A percentile compares a stretch with the other conserved stretches of the same genome.
Evolutionary conservation across 345 rosid genomes (phyloP).

Genomic region (Gossypium thurberi): DNA sequence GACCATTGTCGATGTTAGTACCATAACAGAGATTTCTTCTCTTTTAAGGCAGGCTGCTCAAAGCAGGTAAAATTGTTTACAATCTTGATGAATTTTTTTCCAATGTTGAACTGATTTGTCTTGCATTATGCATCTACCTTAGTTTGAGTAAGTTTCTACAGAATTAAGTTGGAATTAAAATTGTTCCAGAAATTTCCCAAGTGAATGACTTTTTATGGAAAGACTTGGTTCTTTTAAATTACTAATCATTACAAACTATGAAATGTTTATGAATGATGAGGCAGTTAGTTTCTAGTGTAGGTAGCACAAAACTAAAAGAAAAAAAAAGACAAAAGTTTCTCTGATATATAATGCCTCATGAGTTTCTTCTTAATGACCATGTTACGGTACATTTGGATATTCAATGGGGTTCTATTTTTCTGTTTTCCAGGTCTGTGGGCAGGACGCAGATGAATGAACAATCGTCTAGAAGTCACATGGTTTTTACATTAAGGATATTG

Average conservation of each 20-base stretch:
- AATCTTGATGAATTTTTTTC: not conserved
- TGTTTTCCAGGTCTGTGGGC: slow-evolving; percentile 64
- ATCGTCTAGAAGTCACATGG: slow-evolving; percentile 77
- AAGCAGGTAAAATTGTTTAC: slow-evolving; percentile 52
- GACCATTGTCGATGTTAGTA: slow-evolving; percentile 74
- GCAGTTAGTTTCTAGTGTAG: not conserved
- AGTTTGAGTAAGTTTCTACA: not conserved
- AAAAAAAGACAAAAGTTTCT: not conserved
- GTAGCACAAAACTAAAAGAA: not conserved
- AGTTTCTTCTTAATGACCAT: not conserved
- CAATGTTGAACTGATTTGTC: not conserved
- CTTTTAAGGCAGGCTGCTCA: slow-evolving; percentile 81
- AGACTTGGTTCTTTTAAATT: not conserved
- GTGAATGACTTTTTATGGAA: not conserved
- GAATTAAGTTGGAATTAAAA: not conserved
- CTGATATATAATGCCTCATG: not conserved
- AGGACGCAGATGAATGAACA: slow-evolving; percentile 87
- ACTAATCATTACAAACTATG: too few relatives aligned
- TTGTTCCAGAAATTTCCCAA: not conserved
- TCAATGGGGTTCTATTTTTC: not conserved
- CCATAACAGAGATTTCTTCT: slow-evolving; percentile 60
- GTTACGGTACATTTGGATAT: not conserved
- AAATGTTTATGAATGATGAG: not conserved
- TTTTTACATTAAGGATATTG: slow-evolving; percentile 74
- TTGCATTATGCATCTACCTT: not conserved